Conservation (phyloP, 2,329 filamentous ascomycete species). For the Phialocephala sp. region DNA sequence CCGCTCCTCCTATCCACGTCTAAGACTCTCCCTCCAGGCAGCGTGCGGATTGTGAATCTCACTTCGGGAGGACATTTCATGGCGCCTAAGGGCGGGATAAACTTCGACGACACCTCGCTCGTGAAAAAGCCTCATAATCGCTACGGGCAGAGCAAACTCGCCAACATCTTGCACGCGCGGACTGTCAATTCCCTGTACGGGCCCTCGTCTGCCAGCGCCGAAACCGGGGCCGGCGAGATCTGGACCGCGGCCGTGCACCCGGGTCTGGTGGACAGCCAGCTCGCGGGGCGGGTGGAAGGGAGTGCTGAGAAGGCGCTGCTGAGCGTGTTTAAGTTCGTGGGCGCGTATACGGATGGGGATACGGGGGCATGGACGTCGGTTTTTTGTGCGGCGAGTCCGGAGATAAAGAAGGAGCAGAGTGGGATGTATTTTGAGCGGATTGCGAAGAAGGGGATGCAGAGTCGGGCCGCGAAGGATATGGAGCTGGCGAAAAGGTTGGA, state of each 20-base stretch:
- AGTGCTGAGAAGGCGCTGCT: slow-evolving; percentile 16
- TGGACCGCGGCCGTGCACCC: slow-evolving; percentile 48
- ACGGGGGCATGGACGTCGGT: slow-evolving; percentile 32
- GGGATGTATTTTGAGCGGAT: slow-evolving; percentile 45
- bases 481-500: slow-evolving; percentile 45
- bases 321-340: slow-evolving; percentile 25
- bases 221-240: slow-evolving; percentile 45
- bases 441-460: slow-evolving; percentile 44
- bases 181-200: slow-evolving; percentile 46
- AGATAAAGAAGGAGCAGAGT: slow-evolving; percentile 47
- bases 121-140: slow-evolving; percentile 45
- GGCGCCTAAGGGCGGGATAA: slow-evolving; percentile 31
- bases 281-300: slow-evolving; percentile 13
- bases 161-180: slow-evolving; percentile 49
- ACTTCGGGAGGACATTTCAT: slow-evolving; percentile 28
- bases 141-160: slow-evolving; percentile 53
- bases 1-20: slow-evolving; percentile 31
- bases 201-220: slow-evolving; percentile 38
- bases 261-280: slow-evolving; percentile 43
- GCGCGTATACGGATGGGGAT: slow-evolving; percentile 40
- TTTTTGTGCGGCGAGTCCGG: slow-evolving; percentile 45
- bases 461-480: slow-evolving; percentile 43
- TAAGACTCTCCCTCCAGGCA: slow-evolving; percentile 27
- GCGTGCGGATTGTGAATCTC: slow-evolving; percentile 33
- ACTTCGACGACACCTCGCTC: slow-evolving; percentile 32